Base-by-base conservation (phyloP, 2,329 filamentous ascomycete species). In the Beauveria rudraprayagi region DNA sequence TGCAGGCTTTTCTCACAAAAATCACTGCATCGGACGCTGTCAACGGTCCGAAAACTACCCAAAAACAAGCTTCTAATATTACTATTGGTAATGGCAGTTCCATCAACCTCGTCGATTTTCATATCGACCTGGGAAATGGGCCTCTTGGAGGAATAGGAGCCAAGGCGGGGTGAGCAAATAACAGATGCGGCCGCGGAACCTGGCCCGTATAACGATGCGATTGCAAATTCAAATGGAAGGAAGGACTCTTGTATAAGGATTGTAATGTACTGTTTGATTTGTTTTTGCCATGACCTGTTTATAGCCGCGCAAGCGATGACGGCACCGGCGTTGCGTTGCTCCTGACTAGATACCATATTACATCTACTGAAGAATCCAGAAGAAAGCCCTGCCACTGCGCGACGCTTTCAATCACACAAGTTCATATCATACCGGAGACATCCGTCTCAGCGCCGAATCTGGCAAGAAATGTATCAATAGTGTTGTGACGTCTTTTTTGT, bases 1-100 rank as follows among this genome's bases (percentile, higher is more conserved):
- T 88, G 14, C 81, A 87, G 68, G 72, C 68, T 2, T 83, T 87
- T 65, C 85, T 88, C 65, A 76, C 72, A 9, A 67, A 69, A 16
- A 26, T 52, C 19, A 41, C 28, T 17, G 75, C 75, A 10, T 68
- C 67, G 54, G 67, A 71, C 22, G 63, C 67, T 53, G 55, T 66
- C 54, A 60, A 66, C 52, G 59, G 65, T 54, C 65, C 66, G 55
- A 74, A 76, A 44, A 66, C 79, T 47, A 72, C 73, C 7, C 65
- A 74, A 5, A 69, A 71, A 4, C 67, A 78, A 57, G 78, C 79
- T 5, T 65, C 65, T 22, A 78, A 75, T 61, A 62, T 82, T 34
- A 72, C 72, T 7, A 70, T 82, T 34, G 77, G 78, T 9, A 72
- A 72, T 41, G 69, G 73, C 24, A 80, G 78, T 66, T 78, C 75